Evolutionary conservation across 2,329 filamentous ascomycete species (phyloP).

Genomic region (Scorias spongiosa): DNA sequence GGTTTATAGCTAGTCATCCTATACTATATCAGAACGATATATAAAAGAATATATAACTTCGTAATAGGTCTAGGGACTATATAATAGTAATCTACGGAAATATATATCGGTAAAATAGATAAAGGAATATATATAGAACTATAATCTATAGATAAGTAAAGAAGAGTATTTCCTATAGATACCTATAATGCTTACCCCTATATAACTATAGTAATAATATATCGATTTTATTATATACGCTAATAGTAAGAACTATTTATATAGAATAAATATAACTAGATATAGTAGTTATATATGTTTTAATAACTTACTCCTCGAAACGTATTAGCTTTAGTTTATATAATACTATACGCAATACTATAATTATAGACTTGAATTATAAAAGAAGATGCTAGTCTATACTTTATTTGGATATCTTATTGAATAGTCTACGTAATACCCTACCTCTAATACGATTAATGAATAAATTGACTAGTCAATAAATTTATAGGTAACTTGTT

Average conservation of each 20-base stretch:
- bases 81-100: neutral
- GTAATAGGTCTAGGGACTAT: neutral
- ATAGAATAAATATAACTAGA: too few relatives aligned
- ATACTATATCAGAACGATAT: neutral
- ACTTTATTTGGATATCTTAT: constrained; percentile 1
- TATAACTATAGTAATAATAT: constrained; percentile 1
- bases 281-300: constrained; percentile 1
- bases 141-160: neutral
- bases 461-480: constrained; percentile 2
- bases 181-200: constrained; percentile 1
- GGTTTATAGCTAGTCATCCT: neutral
- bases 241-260: neutral
- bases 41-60: neutral
- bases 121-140: too few relatives aligned
- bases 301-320: constrained; percentile 1
- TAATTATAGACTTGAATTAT: constrained; percentile 1
- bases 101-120: too few relatives aligned
- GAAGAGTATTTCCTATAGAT: neutral
- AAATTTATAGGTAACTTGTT: constrained; percentile 1
- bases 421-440: neutral
- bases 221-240: constrained; percentile 1
- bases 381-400: constrained; percentile 3
- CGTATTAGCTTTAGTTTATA: constrained; percentile 1
- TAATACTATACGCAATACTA: neutral
- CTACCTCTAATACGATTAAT: constrained; percentile 1